phyloP scores from a whole-genome alignment of 2,329 filamentous ascomycete genomes.

The Apiospora saccharicola region DNA sequence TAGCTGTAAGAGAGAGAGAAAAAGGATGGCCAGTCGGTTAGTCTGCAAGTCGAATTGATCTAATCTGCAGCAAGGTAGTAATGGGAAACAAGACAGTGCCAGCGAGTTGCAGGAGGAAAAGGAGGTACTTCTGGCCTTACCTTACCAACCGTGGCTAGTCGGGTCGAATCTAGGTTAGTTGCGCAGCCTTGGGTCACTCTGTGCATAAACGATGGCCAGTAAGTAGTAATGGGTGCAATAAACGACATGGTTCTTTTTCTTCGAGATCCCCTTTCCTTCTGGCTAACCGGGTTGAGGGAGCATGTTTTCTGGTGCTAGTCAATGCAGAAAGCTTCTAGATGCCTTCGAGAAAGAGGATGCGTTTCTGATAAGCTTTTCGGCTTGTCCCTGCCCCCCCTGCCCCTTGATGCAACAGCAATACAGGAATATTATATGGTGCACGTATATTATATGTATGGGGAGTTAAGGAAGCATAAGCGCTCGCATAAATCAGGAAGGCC shows the following conservation, averaged over 20 bases:
- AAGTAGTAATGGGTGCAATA: not conserved
- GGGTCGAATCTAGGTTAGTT: constrained; percentile 7
- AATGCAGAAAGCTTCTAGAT: constrained; percentile 13
- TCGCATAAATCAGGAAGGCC: not conserved
- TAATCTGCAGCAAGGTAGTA: constrained; percentile 12
- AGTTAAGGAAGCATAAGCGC: not conserved
- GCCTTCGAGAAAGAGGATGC: constrained; percentile 1
- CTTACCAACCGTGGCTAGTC: constrained; percentile 20
- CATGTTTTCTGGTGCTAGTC: not conserved
- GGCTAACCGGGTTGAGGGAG: not conserved
- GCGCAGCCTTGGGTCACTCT: constrained; percentile 16
- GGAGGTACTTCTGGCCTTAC: constrained; percentile 14
- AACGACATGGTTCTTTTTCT: not conserved
- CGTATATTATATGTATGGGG: not conserved
- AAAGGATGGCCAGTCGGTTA: not conserved
- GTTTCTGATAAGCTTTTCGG: not conserved
- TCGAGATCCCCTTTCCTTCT: not conserved
- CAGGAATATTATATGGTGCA: not conserved
- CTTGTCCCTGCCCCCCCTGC: not conserved
- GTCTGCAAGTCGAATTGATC: constrained; percentile 1
- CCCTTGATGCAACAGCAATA: not conserved
- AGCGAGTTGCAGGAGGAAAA: constrained; percentile 9
- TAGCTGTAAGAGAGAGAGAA: not conserved
- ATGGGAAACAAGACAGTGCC: constrained; percentile 8
- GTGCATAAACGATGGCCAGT: constrained; percentile 13